Conservation (phyloP, 495 filamentous ascomycete species). For the Pseudomonodictys pantanalensis region DNA sequence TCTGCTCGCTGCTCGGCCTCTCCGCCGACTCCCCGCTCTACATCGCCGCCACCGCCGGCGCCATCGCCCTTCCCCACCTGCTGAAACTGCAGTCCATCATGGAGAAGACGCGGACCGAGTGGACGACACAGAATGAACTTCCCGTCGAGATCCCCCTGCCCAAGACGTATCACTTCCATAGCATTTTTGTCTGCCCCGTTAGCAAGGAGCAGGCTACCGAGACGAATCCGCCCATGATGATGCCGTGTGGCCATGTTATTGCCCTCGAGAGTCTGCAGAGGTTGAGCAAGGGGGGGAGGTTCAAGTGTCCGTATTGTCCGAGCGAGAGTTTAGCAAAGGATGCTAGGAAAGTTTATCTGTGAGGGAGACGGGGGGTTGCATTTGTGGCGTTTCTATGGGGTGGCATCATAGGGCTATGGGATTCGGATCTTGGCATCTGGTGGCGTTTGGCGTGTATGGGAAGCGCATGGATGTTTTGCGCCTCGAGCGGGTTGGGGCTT, state of each 20-base stretch:
- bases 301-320: slow-evolving; percentile 98
- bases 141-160: slow-evolving; percentile 92
- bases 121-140: slow-evolving; percentile 87
- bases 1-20: slow-evolving; percentile 86
- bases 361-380: slow-evolving; percentile 1
- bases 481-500: too few species aligned
- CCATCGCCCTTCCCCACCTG: slow-evolving; percentile 81
- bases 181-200: slow-evolving; percentile 96
- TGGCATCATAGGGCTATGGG: neutral
- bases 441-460: neutral
- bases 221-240: slow-evolving; percentile 92
- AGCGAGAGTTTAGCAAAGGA: slow-evolving; percentile 73
- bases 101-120: slow-evolving; percentile 84
- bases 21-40: slow-evolving; percentile 88
- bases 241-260: slow-evolving; percentile 95
- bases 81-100: slow-evolving; percentile 80
- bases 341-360: slow-evolving; percentile 68
- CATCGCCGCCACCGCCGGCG: slow-evolving; percentile 84
- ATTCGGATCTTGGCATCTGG: neutral
- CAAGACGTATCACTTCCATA: slow-evolving; percentile 82
- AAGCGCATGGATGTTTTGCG: too few species aligned
- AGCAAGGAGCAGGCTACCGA: slow-evolving; percentile 95
- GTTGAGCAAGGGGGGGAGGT: slow-evolving; percentile 70
- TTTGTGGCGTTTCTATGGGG: neutral
- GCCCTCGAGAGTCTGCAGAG: slow-evolving; percentile 75